Evolutionary conservation across 139 green algal species (phyloP).

Genomic region (Chlamydomonas sp.): DNA sequence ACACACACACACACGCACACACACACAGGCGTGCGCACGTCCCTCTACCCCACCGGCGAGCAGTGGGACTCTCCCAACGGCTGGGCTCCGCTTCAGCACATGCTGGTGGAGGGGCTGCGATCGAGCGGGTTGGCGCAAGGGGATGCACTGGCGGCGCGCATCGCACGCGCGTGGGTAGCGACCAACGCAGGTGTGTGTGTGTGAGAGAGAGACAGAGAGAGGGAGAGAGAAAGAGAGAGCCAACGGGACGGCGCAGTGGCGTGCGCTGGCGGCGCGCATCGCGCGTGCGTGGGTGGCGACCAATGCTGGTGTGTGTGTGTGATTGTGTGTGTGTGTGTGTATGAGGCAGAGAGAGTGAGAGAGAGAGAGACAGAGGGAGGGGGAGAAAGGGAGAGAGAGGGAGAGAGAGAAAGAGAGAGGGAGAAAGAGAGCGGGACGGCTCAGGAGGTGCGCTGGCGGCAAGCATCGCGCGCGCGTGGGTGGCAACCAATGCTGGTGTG

Average conservation of each 20-base stretch:
- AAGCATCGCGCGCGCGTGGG: conserved; percentile 39
- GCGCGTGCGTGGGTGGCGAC: conserved; percentile 43
- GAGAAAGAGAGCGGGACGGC: conserved; percentile 16
- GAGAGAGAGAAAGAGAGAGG: no score
- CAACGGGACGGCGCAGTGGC: conserved; percentile 4
- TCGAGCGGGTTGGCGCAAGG: conserved; percentile 7
- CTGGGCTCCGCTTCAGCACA: conserved; percentile 87
- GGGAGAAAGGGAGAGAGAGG: no score
- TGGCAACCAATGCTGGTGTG: conserved; percentile 28
- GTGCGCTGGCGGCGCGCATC: conserved; percentile 31
- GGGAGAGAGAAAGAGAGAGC: no score
- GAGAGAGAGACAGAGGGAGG: no score
- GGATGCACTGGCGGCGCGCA: conserved; percentile 22
- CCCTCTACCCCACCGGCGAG: conserved; percentile 54
- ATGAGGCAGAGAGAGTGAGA: no score
- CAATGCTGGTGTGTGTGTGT: conserved; percentile 20
- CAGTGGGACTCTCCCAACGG: conserved; percentile 94
- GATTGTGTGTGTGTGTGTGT: no score
- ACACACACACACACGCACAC: no score
- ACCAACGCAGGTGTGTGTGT: conserved; percentile 21
- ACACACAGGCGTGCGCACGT: conserved; percentile 66
- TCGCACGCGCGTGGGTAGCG: conserved; percentile 47
- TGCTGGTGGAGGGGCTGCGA: conserved; percentile 43
- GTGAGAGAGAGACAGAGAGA: no score
- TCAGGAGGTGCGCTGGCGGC: conserved; percentile 23